A percentile compares a stretch with the other conserved stretches of the same genome.
Evolutionary conservation across 2,329 filamentous ascomycete species (phyloP).

Genomic region (Lachnellula arida): DNA sequence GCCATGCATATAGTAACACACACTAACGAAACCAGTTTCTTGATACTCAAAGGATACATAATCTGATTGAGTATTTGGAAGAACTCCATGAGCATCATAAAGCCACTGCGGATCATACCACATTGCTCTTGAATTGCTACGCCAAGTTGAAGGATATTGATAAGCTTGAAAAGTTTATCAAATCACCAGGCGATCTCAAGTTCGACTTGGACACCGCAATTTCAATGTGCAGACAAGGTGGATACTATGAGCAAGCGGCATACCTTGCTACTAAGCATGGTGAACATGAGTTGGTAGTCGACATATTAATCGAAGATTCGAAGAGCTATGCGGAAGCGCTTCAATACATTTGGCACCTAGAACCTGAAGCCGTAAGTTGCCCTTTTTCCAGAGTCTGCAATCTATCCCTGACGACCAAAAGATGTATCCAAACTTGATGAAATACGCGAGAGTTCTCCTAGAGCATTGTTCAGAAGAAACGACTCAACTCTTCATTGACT

Average conservation of each 20-base stretch:
- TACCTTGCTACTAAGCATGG: slow-evolving; percentile 92
- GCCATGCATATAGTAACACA: neutral
- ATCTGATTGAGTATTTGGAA: slow-evolving; percentile 94
- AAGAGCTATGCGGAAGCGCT: slow-evolving; percentile 86
- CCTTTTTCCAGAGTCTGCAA: neutral
- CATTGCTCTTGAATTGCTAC: slow-evolving; percentile 91
- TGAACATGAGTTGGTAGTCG: slow-evolving; percentile 88
- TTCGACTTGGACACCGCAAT: slow-evolving; percentile 98
- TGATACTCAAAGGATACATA: slow-evolving; percentile 95
- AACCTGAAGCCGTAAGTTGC: slow-evolving; percentile 64
- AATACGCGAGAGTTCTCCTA: slow-evolving; percentile 86
- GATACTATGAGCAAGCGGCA: slow-evolving; percentile 94
- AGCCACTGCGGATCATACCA: slow-evolving; percentile 93
- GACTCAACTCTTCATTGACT: slow-evolving; percentile 86
- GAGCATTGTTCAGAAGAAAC: slow-evolving; percentile 79
- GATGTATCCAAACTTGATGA: slow-evolving; percentile 87
- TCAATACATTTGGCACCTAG: slow-evolving; percentile 84
- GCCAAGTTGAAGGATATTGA: slow-evolving; percentile 96
- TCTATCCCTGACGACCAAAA: slow-evolving; percentile 33
- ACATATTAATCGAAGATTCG: slow-evolving; percentile 93
- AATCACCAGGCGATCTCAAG: slow-evolving; percentile 87
- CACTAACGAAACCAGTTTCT: slow-evolving; percentile 60
- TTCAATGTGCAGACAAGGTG: slow-evolving; percentile 93
- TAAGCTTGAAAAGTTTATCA: slow-evolving; percentile 95
- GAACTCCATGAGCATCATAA: slow-evolving; percentile 91